phyloP scores from a whole-genome alignment of 1,284 basidiomycete genomes.

The Phellinidium pouzarii region DNA sequence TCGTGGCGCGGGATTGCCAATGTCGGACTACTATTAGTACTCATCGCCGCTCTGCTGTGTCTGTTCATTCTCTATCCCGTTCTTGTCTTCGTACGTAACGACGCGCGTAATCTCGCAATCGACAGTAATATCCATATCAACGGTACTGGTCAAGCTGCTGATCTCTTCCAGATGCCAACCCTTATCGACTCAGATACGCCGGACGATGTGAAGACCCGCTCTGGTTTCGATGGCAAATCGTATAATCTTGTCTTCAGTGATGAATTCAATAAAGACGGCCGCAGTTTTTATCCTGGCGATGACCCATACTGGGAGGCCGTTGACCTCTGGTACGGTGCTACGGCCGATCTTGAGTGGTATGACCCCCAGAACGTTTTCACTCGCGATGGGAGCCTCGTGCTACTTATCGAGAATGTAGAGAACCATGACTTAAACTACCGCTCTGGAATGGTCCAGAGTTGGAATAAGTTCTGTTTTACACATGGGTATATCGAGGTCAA shows the following conservation, averaged over 20 bases:
- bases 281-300: constrained; percentile 63
- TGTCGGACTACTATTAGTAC: constrained; percentile 40
- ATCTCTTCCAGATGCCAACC: constrained; percentile 46
- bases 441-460: constrained; percentile 61
- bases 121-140: constrained; percentile 66
- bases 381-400: constrained; percentile 59
- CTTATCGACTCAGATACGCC: constrained; percentile 70
- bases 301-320: constrained; percentile 72
- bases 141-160: constrained; percentile 48
- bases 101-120: constrained; percentile 43
- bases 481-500: constrained; percentile 63
- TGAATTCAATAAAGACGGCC: constrained; percentile 73
- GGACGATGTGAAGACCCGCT: constrained; percentile 43
- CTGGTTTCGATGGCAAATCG: constrained; percentile 55
- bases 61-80: constrained; percentile 82
- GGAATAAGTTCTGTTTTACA: constrained; percentile 89
- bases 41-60: constrained; percentile 36
- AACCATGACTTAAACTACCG: constrained; percentile 65
- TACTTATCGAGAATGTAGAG: constrained; percentile 57
- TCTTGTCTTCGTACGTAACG: constrained; percentile 44
- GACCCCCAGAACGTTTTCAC: constrained; percentile 75
- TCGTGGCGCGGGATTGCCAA: constrained; percentile 40
- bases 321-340: constrained; percentile 65
- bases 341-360: constrained; percentile 70
- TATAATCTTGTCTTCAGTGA: constrained; percentile 68